Percentiles rank a stretch among this genome's conserved stretches.
Evolutionary conservation across 768 basidiomycete species (phyloP).

Genomic region (Tricholomella constricta): DNA sequence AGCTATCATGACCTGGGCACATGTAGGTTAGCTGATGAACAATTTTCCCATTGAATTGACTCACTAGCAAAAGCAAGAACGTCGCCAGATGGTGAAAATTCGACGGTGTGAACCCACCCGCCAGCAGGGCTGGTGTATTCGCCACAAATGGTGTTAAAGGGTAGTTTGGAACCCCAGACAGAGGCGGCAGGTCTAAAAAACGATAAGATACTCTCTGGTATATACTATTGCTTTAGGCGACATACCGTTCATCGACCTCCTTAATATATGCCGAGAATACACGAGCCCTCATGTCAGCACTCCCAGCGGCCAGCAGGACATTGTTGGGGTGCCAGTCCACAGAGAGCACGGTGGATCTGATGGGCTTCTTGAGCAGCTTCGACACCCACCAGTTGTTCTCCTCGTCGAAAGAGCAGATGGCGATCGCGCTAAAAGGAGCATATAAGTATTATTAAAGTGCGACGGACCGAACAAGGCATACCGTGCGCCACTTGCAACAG

Average conservation of each 20-base stretch:
- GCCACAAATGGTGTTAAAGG: constrained; percentile 97
- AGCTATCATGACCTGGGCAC: constrained; percentile 88
- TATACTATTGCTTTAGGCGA: background rate
- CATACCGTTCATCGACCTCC: constrained; percentile 90
- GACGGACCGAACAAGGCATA: constrained; percentile 30
- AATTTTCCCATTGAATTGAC: constrained; percentile 31
- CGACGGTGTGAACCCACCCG: constrained; percentile 96
- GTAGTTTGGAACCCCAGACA: constrained; percentile 97
- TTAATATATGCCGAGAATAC: constrained; percentile 99
- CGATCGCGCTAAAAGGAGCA: constrained; percentile 67
- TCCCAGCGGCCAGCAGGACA: constrained; percentile 94
- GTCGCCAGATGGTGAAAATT: constrained; percentile 97
- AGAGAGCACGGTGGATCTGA: constrained; percentile 89
- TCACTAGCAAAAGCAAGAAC: constrained; percentile 89
- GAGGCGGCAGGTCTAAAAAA: constrained; percentile 73
- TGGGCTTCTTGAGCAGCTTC: constrained; percentile 95
- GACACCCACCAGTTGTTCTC: constrained; percentile 99
- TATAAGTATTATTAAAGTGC: background rate
- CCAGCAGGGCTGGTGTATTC: constrained; percentile 89
- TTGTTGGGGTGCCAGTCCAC: constrained; percentile 99
- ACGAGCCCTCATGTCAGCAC: constrained; percentile 95
- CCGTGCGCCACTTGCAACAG: constrained; percentile 96
- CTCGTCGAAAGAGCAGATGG: constrained; percentile 94
- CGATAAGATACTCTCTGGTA: constrained; percentile 7
- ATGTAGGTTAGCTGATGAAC: background rate